Percentiles rank a stretch among this genome's conserved stretches.
phyloP scores from a whole-genome alignment of 2,329 filamentous ascomycete species.

The Dactylellina cionopaga region DNA sequence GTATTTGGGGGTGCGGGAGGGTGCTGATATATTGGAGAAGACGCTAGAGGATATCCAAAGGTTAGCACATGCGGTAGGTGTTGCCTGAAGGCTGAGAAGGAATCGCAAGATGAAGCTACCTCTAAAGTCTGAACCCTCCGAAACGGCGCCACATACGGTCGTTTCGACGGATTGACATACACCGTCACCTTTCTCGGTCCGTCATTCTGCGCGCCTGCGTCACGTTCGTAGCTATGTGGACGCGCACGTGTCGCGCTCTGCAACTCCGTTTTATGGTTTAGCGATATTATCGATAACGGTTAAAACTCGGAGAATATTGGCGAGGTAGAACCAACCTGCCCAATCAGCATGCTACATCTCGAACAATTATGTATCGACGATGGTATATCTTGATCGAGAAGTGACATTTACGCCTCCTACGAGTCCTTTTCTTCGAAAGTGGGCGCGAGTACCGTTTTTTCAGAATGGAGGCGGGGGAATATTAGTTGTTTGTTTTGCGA shows the following conservation, averaged over 20 bases:
- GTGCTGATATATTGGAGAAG: slow-evolving; percentile 38
- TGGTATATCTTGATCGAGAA: slow-evolving; percentile 36
- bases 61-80: too few relatives aligned
- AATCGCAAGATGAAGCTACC: neutral
- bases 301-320: too few relatives aligned
- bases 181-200: slow-evolving; percentile 25
- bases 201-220: slow-evolving; percentile 3
- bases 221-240: slow-evolving; percentile 12
- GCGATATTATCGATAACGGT: too few relatives aligned
- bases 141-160: slow-evolving; percentile 43
- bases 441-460: too few relatives aligned
- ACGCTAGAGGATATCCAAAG: too few relatives aligned
- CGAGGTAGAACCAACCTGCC: slow-evolving; percentile 16
- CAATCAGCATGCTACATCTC: slow-evolving; percentile 31
- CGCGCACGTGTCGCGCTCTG: slow-evolving; percentile 10
- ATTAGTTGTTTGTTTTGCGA: too few relatives aligned
- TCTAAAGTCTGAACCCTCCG: slow-evolving; percentile 40
- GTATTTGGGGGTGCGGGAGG: slow-evolving; percentile 42
- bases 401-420: slow-evolving; percentile 24
- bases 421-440: too few relatives aligned
- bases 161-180: slow-evolving; percentile 40
- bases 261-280: too few relatives aligned
- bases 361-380: slow-evolving; percentile 26
- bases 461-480: too few relatives aligned
- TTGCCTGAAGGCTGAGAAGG: too few relatives aligned